These are phyloP conservation scores for Globisporangium rhizosaccharum DNA, from an alignment of 352 stramenopile species.

Conservation along the genomic window DNA sequence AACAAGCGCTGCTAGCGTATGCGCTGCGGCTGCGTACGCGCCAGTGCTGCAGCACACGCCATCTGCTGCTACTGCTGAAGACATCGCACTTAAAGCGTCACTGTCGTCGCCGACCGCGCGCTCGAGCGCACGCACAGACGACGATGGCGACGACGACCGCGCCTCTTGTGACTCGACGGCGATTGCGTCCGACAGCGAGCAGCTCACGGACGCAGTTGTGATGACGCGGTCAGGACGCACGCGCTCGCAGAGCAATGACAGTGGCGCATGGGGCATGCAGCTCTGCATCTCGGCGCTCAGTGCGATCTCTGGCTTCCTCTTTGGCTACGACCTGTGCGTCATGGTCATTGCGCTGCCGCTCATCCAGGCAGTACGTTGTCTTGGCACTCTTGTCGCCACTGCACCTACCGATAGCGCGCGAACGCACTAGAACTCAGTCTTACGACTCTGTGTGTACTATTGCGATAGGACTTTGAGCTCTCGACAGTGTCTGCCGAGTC, in stretches of 20 bases:
- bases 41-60: conserved; percentile 11
- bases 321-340: conserved; percentile 73
- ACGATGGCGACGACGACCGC: background rate
- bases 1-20: background rate
- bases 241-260: background rate
- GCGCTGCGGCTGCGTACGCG: conserved; percentile 1
- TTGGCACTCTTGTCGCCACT: background rate
- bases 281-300: conserved; percentile 52
- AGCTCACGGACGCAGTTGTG: background rate
- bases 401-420: background rate
- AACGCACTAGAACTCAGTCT: background rate
- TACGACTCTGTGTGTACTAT: background rate
- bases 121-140: background rate
- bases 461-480: conserved; percentile 36
- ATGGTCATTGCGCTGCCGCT: conserved; percentile 68
- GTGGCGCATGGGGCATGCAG: conserved; percentile 21
- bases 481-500: conserved; percentile 43
- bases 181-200: conserved; percentile 8
- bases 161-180: background rate
- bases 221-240: background rate
- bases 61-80: background rate
- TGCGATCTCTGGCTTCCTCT: conserved; percentile 65
- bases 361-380: conserved; percentile 35
- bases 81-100: background rate
- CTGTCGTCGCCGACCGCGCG: background rate